Evolutionary conservation across 768 basidiomycete species (phyloP).

Genomic region (Chalciporus pseudorubinellus): DNA sequence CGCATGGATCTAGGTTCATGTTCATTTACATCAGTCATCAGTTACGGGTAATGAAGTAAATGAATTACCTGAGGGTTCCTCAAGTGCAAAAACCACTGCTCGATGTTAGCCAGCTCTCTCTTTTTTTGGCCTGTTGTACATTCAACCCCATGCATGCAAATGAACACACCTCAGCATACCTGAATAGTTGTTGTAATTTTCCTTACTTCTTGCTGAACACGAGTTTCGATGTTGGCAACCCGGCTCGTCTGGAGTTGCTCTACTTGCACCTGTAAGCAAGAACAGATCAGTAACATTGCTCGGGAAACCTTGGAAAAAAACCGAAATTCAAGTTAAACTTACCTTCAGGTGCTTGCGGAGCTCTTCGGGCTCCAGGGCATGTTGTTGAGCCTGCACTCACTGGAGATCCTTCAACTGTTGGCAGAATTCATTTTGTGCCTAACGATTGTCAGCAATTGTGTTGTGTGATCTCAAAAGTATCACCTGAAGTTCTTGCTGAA

Average conservation of each 20-base stretch:
- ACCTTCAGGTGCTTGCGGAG: not conserved
- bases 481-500: not conserved
- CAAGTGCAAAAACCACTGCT: not conserved
- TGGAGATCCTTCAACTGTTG: too few species aligned
- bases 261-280: not conserved
- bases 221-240: not conserved
- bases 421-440: not conserved
- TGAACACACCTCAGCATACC: too few species aligned
- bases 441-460: too few species aligned
- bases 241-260: not conserved
- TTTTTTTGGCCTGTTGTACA: slow-evolving; percentile 3
- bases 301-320: too few species aligned
- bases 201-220: not conserved
- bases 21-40: not conserved
- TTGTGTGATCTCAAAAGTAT: not conserved
- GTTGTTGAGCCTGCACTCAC: not conserved
- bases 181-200: not conserved
- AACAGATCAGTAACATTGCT: too few species aligned
- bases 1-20: not conserved
- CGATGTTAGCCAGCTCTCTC: slow-evolving; percentile 9
- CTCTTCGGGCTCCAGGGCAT: not conserved
- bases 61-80: not conserved
- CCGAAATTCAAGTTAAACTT: not conserved
- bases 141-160: too few species aligned
- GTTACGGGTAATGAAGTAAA: not conserved